Evolutionary conservation across 176 grass and related monocot species (phyloP).

Genomic region (Musa troglodytarum): DNA sequence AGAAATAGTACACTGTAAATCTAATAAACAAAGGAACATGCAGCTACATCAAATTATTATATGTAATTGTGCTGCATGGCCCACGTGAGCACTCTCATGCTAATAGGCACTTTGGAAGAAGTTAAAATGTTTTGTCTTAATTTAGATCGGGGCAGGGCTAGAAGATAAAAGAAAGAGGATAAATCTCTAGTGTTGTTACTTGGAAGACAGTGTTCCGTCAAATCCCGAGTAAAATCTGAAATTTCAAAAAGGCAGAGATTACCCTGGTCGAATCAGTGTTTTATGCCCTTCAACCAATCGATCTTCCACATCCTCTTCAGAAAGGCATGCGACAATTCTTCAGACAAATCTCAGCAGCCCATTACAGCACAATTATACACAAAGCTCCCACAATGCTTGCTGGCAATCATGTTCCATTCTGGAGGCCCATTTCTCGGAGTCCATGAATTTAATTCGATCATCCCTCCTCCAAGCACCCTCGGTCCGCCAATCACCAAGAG

Average conservation of each 20-base stretch:
- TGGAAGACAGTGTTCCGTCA: background rate
- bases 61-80: background rate
- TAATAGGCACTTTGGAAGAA: background rate
- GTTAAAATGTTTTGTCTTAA: background rate
- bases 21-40: background rate
- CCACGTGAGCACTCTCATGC: background rate
- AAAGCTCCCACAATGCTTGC: conserved; percentile 2
- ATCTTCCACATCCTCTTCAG: background rate
- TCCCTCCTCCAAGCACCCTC: background rate
- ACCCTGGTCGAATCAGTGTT: background rate
- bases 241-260: background rate
- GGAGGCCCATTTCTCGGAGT: background rate
- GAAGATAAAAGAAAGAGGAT: background rate
- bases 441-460: background rate
- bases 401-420: conserved; percentile 1
- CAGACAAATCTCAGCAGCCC: background rate
- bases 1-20: background rate
- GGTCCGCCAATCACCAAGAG: background rate
- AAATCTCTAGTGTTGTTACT: background rate
- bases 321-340: background rate
- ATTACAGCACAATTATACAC: conserved; percentile 3
- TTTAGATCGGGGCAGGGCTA: background rate
- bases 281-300: background rate
- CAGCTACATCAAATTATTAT: conserved; percentile 5
- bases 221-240: background rate